A percentile compares a stretch with the other conserved stretches of the same genome.
Conservation (phyloP, 768 basidiomycete genomes). For the Suillus subluteus region DNA sequence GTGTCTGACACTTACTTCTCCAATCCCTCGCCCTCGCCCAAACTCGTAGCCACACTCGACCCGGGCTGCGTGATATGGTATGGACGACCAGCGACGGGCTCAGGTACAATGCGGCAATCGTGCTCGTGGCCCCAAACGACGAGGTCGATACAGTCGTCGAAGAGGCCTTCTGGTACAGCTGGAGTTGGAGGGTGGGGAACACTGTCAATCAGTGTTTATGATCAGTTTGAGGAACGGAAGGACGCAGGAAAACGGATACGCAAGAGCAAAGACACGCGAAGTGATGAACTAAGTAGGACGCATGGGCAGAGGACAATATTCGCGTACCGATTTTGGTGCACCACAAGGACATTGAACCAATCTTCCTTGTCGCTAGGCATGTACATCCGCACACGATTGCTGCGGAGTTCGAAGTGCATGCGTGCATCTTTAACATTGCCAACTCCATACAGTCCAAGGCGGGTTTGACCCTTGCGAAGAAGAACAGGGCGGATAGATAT, state of each 20-base stretch:
- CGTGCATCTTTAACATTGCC: slow-evolving; percentile 96
- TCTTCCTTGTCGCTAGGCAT: slow-evolving; percentile 89
- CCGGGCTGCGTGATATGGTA: slow-evolving; percentile 96
- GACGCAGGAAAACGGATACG: background rate
- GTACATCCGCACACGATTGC: slow-evolving; percentile 94
- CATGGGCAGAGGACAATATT: background rate
- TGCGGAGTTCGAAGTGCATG: slow-evolving; percentile 95
- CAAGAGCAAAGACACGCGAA: background rate
- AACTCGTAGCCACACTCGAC: slow-evolving; percentile 90
- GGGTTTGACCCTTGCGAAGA: slow-evolving; percentile 82
- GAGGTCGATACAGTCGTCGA: slow-evolving; percentile 91
- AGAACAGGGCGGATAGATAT: slow-evolving; percentile 91
- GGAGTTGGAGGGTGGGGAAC: slow-evolving; percentile 95
- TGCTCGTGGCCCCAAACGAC: slow-evolving; percentile 99
- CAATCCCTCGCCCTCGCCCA: slow-evolving; percentile 90
- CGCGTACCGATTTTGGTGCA: slow-evolving; percentile 92
- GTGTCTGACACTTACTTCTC: slow-evolving; percentile 65
- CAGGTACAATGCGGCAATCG: slow-evolving; percentile 91
- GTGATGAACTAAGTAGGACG: background rate
- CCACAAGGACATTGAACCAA: slow-evolving; percentile 93
- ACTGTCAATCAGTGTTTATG: slow-evolving; percentile 42
- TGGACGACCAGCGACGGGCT: slow-evolving; percentile 86
- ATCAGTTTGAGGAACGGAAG: background rate
- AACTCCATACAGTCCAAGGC: slow-evolving; percentile 91
- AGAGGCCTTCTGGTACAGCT: slow-evolving; percentile 94